These are phyloP conservation scores for Tuber magnatum DNA, from an alignment of 495 filamentous ascomycete genomes.

Conservation along the genomic window DNA sequence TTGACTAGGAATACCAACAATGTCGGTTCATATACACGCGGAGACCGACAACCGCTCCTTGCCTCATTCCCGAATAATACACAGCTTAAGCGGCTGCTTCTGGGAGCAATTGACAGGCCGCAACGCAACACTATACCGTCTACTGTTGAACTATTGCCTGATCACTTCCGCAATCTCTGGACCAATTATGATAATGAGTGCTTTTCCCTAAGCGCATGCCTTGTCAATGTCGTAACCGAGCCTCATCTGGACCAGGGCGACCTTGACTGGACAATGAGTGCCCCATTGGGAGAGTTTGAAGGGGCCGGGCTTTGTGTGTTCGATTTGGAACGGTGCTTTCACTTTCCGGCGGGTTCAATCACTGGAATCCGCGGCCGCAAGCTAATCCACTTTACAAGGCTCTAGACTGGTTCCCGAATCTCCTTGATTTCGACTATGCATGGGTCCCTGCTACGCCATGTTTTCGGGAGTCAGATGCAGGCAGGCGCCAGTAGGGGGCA, in stretches of 20 bases:
- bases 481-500: neutral
- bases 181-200: neutral
- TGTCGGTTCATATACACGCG: neutral
- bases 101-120: neutral
- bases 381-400: neutral
- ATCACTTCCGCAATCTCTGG: neutral
- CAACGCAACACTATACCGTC: neutral
- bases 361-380: neutral
- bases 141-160: neutral
- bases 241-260: neutral
- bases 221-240: neutral
- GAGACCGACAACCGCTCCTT: neutral
- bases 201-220: neutral
- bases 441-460: neutral
- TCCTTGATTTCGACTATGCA: neutral
- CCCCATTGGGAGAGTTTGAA: neutral
- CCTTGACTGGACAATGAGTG: neutral
- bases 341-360: neutral
- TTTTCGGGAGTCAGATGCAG: neutral
- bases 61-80: neutral
- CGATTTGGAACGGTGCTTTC: neutral
- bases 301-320: neutral
- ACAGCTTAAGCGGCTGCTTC: neutral
- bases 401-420: neutral
- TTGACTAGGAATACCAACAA: neutral